phyloP scores from a whole-genome alignment of 345 rosid species.

The Pugionium cornutum region DNA sequence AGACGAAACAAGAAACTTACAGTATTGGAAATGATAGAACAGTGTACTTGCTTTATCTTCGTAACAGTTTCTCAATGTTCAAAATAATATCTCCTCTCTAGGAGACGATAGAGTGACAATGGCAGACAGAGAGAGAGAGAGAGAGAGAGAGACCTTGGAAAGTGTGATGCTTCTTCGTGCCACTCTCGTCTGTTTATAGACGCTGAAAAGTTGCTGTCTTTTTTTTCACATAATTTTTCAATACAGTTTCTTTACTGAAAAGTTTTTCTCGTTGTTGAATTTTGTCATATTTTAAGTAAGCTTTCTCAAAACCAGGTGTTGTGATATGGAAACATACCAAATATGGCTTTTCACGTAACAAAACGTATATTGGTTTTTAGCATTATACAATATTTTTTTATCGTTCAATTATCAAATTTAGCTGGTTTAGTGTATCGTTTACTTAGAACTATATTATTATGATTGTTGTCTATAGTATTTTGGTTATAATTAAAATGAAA shows the following conservation, averaged over 20 bases:
- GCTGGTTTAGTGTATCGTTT: too few relatives aligned
- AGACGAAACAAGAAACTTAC: conserved; percentile 29
- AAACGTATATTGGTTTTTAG: too few relatives aligned
- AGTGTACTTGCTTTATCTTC: neutral
- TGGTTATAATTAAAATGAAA: too few relatives aligned
- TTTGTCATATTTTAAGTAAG: neutral
- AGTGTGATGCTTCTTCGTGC: conserved; percentile 28
- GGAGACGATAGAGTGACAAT: neutral
- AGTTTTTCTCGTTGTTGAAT: neutral
- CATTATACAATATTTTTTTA: too few relatives aligned
- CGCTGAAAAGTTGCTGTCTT: conserved; percentile 24
- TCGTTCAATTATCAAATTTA: too few relatives aligned
- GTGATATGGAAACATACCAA: too few relatives aligned
- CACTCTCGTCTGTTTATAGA: conserved; percentile 3
- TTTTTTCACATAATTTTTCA: conserved; percentile 11
- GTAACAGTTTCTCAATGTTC: too few relatives aligned
- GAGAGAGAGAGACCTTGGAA: conserved; percentile 31
- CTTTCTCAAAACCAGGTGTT: too few relatives aligned
- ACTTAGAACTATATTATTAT: too few relatives aligned
- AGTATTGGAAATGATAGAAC: conserved; percentile 15
- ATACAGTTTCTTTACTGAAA: too few relatives aligned
- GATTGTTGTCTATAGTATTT: too few relatives aligned
- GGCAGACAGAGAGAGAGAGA: neutral
- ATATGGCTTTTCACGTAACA: too few relatives aligned
- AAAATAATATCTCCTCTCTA: conserved; percentile 14